Percentiles rank a stretch among this genome's conserved stretches.
phyloP scores from a whole-genome alignment of 176 grass and related monocot species.

The Olyra latifolia region DNA sequence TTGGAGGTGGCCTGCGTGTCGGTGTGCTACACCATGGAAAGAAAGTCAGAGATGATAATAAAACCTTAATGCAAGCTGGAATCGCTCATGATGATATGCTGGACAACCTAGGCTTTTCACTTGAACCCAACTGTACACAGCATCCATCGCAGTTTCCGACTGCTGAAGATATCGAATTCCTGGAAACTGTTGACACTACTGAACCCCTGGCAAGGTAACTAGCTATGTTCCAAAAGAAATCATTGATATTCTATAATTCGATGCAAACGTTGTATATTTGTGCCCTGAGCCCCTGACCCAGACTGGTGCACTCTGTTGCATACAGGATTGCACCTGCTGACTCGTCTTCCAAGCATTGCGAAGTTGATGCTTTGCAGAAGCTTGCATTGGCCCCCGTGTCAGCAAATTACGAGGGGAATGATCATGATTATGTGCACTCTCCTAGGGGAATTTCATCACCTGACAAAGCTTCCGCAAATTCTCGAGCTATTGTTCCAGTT shows the following conservation, averaged over 20 bases:
- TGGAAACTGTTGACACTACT: slow-evolving; percentile 57
- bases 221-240: slow-evolving; percentile 13
- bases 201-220: slow-evolving; percentile 81
- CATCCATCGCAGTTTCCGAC: slow-evolving; percentile 37
- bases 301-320: background rate
- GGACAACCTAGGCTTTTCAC: slow-evolving; percentile 71
- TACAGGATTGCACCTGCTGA: slow-evolving; percentile 59
- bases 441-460: slow-evolving; percentile 51
- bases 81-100: slow-evolving; percentile 59
- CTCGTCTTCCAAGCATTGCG: slow-evolving; percentile 39
- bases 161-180: slow-evolving; percentile 53
- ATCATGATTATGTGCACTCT: slow-evolving; percentile 67
- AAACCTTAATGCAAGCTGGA: slow-evolving; percentile 72
- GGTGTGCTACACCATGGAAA: slow-evolving; percentile 86
- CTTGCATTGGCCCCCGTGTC: slow-evolving; percentile 53
- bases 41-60: slow-evolving; percentile 87
- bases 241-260: background rate
- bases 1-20: slow-evolving; percentile 69
- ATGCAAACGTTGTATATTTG: background rate
- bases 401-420: slow-evolving; percentile 65
- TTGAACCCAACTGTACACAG: slow-evolving; percentile 66
- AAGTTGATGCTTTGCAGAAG: slow-evolving; percentile 49
- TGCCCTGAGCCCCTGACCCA: slow-evolving; percentile 24
- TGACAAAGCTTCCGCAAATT: slow-evolving; percentile 55
- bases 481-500: slow-evolving; percentile 52